A percentile compares a stretch with the other conserved stretches of the same genome.
Conservation (phyloP, 2,329 filamentous ascomycete genomes). For the Talaromyces sp. region DNA sequence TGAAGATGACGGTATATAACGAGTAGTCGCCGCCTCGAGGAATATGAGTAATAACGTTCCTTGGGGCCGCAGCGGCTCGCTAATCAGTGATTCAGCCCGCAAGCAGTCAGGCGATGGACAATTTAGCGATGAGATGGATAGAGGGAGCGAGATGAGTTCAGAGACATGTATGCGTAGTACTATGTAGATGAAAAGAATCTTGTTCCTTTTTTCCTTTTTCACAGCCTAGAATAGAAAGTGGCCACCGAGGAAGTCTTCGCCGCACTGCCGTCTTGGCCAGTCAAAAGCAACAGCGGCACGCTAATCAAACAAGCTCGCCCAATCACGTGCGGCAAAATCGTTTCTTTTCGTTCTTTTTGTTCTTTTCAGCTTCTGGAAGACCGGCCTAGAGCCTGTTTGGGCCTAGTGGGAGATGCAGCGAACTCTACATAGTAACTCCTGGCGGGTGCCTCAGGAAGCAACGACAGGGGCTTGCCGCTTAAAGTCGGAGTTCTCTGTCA, state of each 20-base stretch:
- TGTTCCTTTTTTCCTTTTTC: not conserved
- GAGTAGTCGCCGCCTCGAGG: not conserved
- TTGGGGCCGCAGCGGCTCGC: not conserved
- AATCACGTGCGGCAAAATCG: not conserved
- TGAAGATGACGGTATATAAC: not conserved
- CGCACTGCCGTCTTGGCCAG: not conserved
- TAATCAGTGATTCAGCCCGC: not conserved
- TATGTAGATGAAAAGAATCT: not conserved
- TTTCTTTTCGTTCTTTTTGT: not conserved
- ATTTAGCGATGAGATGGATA: not conserved
- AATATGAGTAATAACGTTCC: not conserved
- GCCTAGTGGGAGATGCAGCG: not conserved
- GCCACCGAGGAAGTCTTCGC: conserved; percentile 4
- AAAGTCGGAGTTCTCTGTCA: not conserved
- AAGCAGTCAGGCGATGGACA: not conserved
- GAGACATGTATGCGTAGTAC: not conserved
- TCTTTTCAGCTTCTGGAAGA: conserved; percentile 15
- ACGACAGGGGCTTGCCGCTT: not conserved
- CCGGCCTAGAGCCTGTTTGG: not conserved
- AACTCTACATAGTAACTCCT: not conserved
- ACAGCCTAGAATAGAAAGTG: conserved; percentile 4
- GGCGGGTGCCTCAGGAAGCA: conserved; percentile 5
- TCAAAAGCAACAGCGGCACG: not conserved
- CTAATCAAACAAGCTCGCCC: conserved; percentile 12
- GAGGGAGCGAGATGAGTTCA: not conserved